A percentile compares a stretch with the other conserved stretches of the same genome.
Evolutionary conservation across 176 grass and related monocot genomes (phyloP).

Genomic region (Neostapfia colusana): DNA sequence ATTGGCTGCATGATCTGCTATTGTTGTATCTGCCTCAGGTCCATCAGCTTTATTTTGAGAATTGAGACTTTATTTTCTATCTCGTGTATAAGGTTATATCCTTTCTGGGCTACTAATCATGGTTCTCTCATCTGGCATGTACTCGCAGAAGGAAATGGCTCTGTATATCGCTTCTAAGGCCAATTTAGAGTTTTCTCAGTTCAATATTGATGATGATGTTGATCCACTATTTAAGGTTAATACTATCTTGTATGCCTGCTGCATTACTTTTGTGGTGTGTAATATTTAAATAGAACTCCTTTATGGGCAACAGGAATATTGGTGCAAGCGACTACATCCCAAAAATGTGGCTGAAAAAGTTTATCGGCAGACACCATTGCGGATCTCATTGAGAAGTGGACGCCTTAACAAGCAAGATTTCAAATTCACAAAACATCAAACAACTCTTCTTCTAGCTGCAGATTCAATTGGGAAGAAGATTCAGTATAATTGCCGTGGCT

Average conservation of each 20-base stretch:
- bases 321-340: conserved; percentile 96
- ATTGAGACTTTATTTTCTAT: conserved; percentile 4
- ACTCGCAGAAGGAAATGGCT: conserved; percentile 94
- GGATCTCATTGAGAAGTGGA: conserved; percentile 76
- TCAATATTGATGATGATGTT: conserved; percentile 95
- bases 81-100: conserved; percentile 26
- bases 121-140: conserved; percentile 25
- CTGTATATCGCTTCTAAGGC: conserved; percentile 96
- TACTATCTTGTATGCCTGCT: conserved; percentile 13
- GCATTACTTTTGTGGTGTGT: conserved; percentile 13
- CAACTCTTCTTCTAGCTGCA: conserved; percentile 67
- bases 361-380: conserved; percentile 79
- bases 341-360: conserved; percentile 97
- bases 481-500: conserved; percentile 78
- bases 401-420: conserved; percentile 92
- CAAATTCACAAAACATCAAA: conserved; percentile 84
- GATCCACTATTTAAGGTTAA: conserved; percentile 96
- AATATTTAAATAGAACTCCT: conserved; percentile 12
- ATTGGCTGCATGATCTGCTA: conserved; percentile 4
- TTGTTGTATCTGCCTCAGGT: conserved; percentile 12
- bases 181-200: conserved; percentile 96
- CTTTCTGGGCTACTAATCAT: conserved; percentile 33
- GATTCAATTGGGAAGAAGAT: conserved; percentile 83
- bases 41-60: conserved; percentile 12
- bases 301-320: conserved; percentile 77